phyloP scores from a whole-genome alignment of 148 eudicot genomes.

The Silene uniflora region DNA sequence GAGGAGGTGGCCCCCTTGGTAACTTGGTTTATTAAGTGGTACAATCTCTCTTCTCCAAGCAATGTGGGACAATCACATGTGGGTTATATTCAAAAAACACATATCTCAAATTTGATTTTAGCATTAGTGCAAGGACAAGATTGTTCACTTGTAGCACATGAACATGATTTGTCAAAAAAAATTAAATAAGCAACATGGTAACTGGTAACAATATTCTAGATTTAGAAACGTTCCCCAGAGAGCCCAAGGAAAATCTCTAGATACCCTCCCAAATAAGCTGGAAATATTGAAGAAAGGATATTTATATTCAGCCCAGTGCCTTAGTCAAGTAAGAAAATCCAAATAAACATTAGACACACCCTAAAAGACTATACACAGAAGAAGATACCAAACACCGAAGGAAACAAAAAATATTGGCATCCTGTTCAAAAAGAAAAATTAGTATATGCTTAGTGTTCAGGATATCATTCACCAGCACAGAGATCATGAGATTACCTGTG shows the following conservation, averaged over 20 bases:
- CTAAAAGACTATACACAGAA: not conserved
- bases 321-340: not conserved
- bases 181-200: not conserved
- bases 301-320: too few relatives aligned
- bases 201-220: not conserved
- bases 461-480: not conserved
- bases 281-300: too few relatives aligned
- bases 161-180: not conserved
- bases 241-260: not conserved
- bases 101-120: too few relatives aligned
- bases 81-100: too few relatives aligned
- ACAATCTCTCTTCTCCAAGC: too few relatives aligned
- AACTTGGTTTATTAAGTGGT: too few relatives aligned
- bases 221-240: not conserved
- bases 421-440: not conserved
- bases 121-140: too few relatives aligned
- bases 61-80: too few relatives aligned
- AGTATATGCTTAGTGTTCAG: not conserved
- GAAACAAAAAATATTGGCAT: not conserved
- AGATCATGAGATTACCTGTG: constrained; percentile 50
- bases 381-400: not conserved
- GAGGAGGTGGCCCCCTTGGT: too few relatives aligned
- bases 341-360: not conserved
- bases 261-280: not conserved
- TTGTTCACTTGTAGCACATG: not conserved